These are phyloP conservation scores for Tolypocladium album DNA, from an alignment of 2,329 filamentous ascomycete genomes.

Conservation along the genomic window DNA sequence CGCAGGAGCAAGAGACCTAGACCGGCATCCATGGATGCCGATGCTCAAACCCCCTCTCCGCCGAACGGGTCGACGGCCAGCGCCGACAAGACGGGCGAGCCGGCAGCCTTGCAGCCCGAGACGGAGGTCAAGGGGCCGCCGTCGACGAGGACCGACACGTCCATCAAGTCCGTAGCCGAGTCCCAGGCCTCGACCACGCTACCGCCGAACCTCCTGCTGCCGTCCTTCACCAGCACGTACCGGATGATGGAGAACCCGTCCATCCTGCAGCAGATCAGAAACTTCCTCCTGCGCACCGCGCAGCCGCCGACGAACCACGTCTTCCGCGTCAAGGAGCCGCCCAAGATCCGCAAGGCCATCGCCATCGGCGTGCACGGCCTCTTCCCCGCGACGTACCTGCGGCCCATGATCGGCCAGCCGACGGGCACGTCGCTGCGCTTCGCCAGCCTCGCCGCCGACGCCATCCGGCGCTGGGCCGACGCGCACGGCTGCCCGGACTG, in stretches of 20 bases:
- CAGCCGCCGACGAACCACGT: constrained; percentile 58
- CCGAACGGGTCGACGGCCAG: constrained; percentile 2
- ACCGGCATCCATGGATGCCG: constrained; percentile 37
- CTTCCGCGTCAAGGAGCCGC: constrained; percentile 55
- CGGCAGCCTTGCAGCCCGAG: not conserved
- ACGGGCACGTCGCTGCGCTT: constrained; percentile 94
- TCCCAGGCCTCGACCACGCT: constrained; percentile 33
- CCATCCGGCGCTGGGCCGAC: constrained; percentile 75
- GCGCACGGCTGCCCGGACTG: constrained; percentile 60
- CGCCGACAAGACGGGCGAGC: constrained; percentile 1
- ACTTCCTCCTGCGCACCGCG: constrained; percentile 44
- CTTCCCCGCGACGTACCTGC: constrained; percentile 76
- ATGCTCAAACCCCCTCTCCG: constrained; percentile 21
- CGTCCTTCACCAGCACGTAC: constrained; percentile 60
- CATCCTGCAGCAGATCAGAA: constrained; percentile 54
- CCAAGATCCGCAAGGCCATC: constrained; percentile 71
- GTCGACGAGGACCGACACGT: constrained; percentile 8
- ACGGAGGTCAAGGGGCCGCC: constrained; percentile 9
- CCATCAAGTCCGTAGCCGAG: constrained; percentile 21
- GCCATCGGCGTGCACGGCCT: constrained; percentile 93
- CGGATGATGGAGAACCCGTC: constrained; percentile 56
- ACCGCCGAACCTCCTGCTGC: constrained; percentile 54
- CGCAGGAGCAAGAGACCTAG: constrained; percentile 33
- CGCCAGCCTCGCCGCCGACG: constrained; percentile 73
- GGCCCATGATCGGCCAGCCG: constrained; percentile 87